Evolutionary conservation across 2,329 filamentous ascomycete species (phyloP).

Genomic region (Hypoxylon sp.): DNA sequence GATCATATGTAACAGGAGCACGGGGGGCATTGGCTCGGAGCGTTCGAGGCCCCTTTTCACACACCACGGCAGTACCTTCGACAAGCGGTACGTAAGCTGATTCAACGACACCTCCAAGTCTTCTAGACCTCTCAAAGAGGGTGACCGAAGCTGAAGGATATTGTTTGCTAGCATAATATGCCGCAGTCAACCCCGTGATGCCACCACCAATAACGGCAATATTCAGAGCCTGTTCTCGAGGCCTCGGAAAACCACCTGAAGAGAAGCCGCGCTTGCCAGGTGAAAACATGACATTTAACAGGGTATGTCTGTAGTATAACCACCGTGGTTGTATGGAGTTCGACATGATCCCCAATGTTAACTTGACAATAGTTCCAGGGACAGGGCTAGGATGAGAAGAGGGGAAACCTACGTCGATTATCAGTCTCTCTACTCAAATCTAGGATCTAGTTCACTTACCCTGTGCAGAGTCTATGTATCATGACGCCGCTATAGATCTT

Average conservation of each 20-base stretch:
- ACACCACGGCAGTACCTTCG: slow-evolving; percentile 13
- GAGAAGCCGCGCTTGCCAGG: neutral
- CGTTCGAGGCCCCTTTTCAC: slow-evolving; percentile 30
- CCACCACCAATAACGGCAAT: slow-evolving; percentile 34
- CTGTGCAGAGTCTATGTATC: slow-evolving; percentile 5
- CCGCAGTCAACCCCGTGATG: slow-evolving; percentile 26
- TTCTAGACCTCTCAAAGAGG: slow-evolving; percentile 24
- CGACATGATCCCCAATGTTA: neutral
- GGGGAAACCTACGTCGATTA: neutral
- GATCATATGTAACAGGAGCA: slow-evolving; percentile 32
- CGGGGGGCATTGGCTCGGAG: slow-evolving; percentile 27
- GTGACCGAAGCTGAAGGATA: slow-evolving; percentile 27
- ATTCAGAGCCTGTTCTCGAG: slow-evolving; percentile 5
- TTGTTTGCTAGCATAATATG: slow-evolving; percentile 24
- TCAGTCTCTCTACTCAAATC: neutral
- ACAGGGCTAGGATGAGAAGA: neutral
- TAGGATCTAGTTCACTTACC: neutral
- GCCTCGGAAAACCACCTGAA: neutral
- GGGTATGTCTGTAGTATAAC: neutral
- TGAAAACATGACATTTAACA: neutral
- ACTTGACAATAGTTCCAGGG: neutral
- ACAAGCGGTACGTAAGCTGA: slow-evolving; percentile 13
- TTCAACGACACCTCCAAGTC: slow-evolving; percentile 26
- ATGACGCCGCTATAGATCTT: neutral
- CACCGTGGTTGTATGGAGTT: slow-evolving; percentile 3